phyloP scores from a whole-genome alignment of 129 eudicot genomes.

The Chrysanthemum seticuspe region DNA sequence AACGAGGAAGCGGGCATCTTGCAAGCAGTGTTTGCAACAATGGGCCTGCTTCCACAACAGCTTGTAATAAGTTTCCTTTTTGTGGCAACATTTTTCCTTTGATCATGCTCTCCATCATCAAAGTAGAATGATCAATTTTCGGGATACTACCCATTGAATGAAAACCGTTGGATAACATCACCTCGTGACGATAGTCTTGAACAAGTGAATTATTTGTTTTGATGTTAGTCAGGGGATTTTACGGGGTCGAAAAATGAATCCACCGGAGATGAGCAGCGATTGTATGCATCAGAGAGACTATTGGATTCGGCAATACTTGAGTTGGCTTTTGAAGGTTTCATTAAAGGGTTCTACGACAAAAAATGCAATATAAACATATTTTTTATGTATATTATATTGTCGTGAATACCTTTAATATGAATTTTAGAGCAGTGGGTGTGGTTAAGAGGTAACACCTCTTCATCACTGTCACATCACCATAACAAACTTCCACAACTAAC shows the following conservation, averaged over 20 bases:
- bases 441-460: too few species aligned
- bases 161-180: constrained; percentile 2
- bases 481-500: too few species aligned
- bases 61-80: constrained; percentile 52
- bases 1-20: constrained; percentile 51
- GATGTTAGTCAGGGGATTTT: constrained; percentile 49
- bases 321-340: constrained; percentile 46
- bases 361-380: not conserved
- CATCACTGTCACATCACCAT: too few species aligned
- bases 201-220: constrained; percentile 30
- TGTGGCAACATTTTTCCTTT: constrained; percentile 60
- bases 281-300: constrained; percentile 52
- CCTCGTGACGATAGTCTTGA: constrained; percentile 20
- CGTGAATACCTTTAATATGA: too few species aligned
- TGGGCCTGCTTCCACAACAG: constrained; percentile 60
- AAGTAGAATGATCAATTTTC: constrained; percentile 34
- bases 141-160: constrained; percentile 2
- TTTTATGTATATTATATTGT: not conserved
- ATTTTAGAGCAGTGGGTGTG: too few species aligned
- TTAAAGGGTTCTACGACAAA: too few species aligned
- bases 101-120: constrained; percentile 50
- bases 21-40: constrained; percentile 51
- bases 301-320: constrained; percentile 66
- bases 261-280: constrained; percentile 48
- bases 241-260: constrained; percentile 54